Conservation (phyloP, 1,284 basidiomycete species). For the Ceratobasidium sp. region DNA sequence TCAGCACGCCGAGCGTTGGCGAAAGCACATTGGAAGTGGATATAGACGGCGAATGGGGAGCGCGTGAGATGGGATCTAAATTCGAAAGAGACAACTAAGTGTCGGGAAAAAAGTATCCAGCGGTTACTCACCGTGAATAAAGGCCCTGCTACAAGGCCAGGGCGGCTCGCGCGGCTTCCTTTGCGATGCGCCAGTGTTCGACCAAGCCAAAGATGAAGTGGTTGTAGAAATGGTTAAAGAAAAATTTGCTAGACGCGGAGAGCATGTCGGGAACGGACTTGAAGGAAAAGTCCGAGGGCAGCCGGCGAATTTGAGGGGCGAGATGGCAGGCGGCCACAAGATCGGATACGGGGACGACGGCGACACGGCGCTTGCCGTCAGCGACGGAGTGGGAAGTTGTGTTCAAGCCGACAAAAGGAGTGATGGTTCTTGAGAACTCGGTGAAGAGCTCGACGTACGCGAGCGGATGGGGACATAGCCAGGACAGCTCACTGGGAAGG, state of each 20-base stretch:
- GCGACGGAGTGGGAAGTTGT: not conserved
- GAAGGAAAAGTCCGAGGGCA: not conserved
- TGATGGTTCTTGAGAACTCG: not conserved
- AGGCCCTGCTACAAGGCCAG: too few species aligned
- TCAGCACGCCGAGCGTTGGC: too few species aligned
- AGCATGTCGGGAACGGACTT: not conserved
- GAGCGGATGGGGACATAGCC: conserved; percentile 18
- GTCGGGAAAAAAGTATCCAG: too few species aligned
- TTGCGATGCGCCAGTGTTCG: conserved; percentile 3
- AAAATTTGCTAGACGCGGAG: not conserved
- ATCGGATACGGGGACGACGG: conserved; percentile 3
- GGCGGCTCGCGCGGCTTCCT: not conserved
- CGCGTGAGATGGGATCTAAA: too few species aligned
- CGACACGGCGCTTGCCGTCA: not conserved
- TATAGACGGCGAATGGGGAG: too few species aligned
- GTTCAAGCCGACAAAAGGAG: not conserved
- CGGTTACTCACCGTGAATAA: too few species aligned
- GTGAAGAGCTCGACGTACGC: conserved; percentile 28
- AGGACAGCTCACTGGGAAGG: not conserved
- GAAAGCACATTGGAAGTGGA: too few species aligned
- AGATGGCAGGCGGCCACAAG: conserved; percentile 13
- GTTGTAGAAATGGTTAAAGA: conserved; percentile 12
- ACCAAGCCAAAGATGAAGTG: conserved; percentile 8
- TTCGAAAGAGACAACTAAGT: too few species aligned
- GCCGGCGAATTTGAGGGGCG: conserved; percentile 9